phyloP scores from a whole-genome alignment of 140 eudicot species.

The Erigeron philadelphicus region DNA sequence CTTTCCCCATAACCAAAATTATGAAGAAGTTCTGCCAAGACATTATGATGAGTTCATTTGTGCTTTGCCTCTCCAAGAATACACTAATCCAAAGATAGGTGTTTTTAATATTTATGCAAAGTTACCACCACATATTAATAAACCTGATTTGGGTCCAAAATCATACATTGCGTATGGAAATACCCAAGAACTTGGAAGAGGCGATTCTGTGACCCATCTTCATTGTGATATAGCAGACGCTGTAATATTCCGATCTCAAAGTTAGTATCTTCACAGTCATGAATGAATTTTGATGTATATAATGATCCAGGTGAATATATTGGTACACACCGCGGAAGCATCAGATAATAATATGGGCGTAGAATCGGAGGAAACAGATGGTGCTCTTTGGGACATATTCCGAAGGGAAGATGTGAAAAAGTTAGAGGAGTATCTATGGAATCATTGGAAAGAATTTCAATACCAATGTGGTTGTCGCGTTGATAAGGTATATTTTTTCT shows the following conservation, averaged over 20 bases:
- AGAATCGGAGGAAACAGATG: slow-evolving; percentile 28
- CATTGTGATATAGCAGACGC: slow-evolving; percentile 95
- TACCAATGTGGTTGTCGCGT: slow-evolving; percentile 38
- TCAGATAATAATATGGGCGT: not conserved
- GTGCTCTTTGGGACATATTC: slow-evolving; percentile 90
- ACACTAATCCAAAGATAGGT: slow-evolving; percentile 9
- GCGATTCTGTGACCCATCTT: slow-evolving; percentile 86
- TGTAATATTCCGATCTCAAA: slow-evolving; percentile 32
- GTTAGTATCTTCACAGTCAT: no score
- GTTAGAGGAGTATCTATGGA: slow-evolving; percentile 45
- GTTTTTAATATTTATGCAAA: slow-evolving; percentile 5
- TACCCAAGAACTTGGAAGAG: slow-evolving; percentile 81
- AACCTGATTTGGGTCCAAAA: slow-evolving; percentile 14
- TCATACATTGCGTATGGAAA: slow-evolving; percentile 16
- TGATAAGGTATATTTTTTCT: slow-evolving; percentile 48
- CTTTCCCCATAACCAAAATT: no score
- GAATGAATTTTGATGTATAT: not conserved
- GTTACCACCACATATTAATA: not conserved
- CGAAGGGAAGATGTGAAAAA: slow-evolving; percentile 69
- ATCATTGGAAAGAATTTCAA: slow-evolving; percentile 52
- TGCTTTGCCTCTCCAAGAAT: slow-evolving; percentile 7
- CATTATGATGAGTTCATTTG: slow-evolving; percentile 11
- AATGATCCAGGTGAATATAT: slow-evolving; percentile 60
- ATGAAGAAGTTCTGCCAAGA: slow-evolving; percentile 58
- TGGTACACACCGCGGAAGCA: slow-evolving; percentile 56